Base-by-base conservation (phyloP, 805 yeast genomes). In the Sugiyamaella chiloensis region DNA sequence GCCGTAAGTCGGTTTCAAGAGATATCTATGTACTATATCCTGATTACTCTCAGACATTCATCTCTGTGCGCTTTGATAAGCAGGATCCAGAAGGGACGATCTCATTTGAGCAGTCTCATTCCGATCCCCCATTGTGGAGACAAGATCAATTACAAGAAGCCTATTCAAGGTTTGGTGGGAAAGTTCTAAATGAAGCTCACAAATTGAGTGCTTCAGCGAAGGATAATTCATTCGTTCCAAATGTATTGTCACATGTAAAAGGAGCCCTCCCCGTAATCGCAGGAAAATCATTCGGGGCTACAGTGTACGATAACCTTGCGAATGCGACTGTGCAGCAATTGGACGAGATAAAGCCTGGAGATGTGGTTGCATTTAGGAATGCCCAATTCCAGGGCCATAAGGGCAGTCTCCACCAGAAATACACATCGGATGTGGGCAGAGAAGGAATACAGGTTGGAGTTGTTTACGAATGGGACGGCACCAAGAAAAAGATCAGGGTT, bases 311-410 rank as follows among this genome's bases (percentile, higher is more conserved):
- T 53, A 85, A 76, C 55, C 55, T 68, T 57, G 74, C 71, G 50
- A 74, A 73, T 58, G 74, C 79, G 39, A 58, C 71, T 5, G 75
- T 80, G 5, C 66, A 73, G 12, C 80, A 76, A 55, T 58, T 67
- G 24, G 88, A 80, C 46, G 85, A 80, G 34, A 76, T 89, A 46
- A 73, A 77, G 41, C 83, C 95, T 0, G 99, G 99, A 51, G 98
- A 93, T 64, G 73, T 91, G 7, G 66, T 88, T 35, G 85, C 88
- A 44, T 76, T 88, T 52, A 78, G 82, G 58, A 80, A 80, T 47
- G 96, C 88, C 5, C 76, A 76, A 51, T 90, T 91, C 66, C 79
- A 77, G 52, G 78, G 81, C 5, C 87, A 82, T 56, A 74, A 75
- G 44, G 72, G 73, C 4, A 73, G 78, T 27, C 60, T 81, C 31